Evolutionary conservation across 2,329 filamentous ascomycete species (phyloP), one percentile per base, ranked within the genome.

Genomic region (Cercospora citrullina): DNA sequence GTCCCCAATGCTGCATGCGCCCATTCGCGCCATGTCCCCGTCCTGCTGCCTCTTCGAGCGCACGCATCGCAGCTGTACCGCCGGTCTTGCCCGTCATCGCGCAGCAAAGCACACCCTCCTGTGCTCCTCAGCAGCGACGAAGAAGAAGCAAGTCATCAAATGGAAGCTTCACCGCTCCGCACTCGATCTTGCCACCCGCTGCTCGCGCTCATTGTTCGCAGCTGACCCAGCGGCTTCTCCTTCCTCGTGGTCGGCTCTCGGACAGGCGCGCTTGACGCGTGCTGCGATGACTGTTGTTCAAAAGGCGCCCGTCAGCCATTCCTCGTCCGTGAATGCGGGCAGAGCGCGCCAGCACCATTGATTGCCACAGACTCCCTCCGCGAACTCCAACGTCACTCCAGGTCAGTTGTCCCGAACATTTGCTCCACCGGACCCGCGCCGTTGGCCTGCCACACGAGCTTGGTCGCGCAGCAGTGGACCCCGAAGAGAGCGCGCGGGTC

Each of bases 301-400:
- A 51, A 51, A 51, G 45, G 21, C 45, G 45, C 21, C 45, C 45
- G 21, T 23, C 45, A 14, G 6, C 45, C 18, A 26, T 21, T 1
- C 1, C 21, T 51, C 45, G 18, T 12, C 9, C 3, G 45, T 51
- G 45, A 51, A 51, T 26, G 42, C 18, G 45, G 45, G 1, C 45
- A 51, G 45, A 51, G 23, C 45, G n/a, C 18, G 18, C 18, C 45
- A 51, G 18, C 42, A 23, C 21, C 45, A 51, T 51, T 51, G 45
- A 23, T 65, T 60, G 55, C 23, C 39, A 9, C 45, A 58, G n/a
- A 53, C 30, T 33, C 9, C 48, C 28, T 64, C 21, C n/a, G 39
- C n/a, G 7, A 39, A 42, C 33, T n/a, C 23, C 48, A 39, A 39
- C 61, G 61, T 57, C 61, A 42, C 61, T 23, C 51, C 62, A 64